Percentiles rank a stretch among this genome's conserved stretches.
phyloP scores from a whole-genome alignment of 352 stramenopile genomes.

The Lagenidium sp. region DNA sequence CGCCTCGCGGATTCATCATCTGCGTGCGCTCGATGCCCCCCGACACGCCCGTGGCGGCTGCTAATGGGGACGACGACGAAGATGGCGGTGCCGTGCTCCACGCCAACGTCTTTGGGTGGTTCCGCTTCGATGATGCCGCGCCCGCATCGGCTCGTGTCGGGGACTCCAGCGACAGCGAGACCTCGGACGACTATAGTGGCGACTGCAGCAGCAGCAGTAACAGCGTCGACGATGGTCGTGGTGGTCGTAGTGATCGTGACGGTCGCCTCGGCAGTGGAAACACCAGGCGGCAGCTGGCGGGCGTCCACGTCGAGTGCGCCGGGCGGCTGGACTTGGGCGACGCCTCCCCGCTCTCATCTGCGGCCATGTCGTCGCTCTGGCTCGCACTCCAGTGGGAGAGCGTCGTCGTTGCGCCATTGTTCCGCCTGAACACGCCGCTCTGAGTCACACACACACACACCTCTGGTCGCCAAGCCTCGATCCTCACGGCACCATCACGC shows the following conservation, averaged over 20 bases:
- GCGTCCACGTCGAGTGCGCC: conserved; percentile 50
- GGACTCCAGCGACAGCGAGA: neutral
- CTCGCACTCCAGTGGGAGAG: conserved; percentile 55
- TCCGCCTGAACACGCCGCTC: conserved; percentile 19
- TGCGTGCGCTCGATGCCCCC: conserved; percentile 41
- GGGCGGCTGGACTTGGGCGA: conserved; percentile 55
- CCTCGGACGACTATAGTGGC: neutral
- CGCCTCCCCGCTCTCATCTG: conserved; percentile 20
- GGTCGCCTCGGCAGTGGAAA: conserved; percentile 13
- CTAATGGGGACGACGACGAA: conserved; percentile 5
- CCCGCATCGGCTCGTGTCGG: no score
- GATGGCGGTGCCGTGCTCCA: conserved; percentile 9
- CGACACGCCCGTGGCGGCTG: conserved; percentile 14
- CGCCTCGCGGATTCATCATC: conserved; percentile 54
- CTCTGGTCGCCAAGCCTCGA: neutral
- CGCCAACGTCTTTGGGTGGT: conserved; percentile 16
- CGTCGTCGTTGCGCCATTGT: conserved; percentile 50
- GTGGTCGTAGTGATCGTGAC: no score
- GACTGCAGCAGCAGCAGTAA: conserved; percentile 3
- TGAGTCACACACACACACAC: conserved; percentile 1
- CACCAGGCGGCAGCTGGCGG: conserved; percentile 8
- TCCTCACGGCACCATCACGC: no score
- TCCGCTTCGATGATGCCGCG: conserved; percentile 13
- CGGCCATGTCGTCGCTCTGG: conserved; percentile 57
- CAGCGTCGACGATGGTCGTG: neutral